These are phyloP conservation scores for Delonix regia DNA, from an alignment of 306 rosid species.

Conservation along the genomic window DNA sequence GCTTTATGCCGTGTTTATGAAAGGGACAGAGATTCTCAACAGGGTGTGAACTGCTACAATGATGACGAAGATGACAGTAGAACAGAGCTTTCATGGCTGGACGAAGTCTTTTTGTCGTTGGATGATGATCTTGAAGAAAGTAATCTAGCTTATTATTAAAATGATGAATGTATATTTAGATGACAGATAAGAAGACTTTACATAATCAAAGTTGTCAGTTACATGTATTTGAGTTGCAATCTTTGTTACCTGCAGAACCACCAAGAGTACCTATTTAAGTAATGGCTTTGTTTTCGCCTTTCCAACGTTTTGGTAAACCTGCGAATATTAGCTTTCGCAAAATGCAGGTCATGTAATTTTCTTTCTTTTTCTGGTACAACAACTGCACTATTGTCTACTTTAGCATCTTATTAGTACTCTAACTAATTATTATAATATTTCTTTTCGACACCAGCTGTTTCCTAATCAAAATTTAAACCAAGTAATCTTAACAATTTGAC, in stretches of 20 bases:
- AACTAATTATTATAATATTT: background rate
- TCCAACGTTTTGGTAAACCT: constrained; percentile 1
- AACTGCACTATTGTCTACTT: background rate
- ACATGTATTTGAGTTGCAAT: constrained; percentile 18
- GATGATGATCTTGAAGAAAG: constrained; percentile 53
- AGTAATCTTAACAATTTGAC: background rate
- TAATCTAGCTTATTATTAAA: constrained; percentile 21
- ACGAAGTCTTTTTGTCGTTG: constrained; percentile 46
- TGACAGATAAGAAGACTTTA: background rate
- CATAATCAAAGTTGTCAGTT: background rate
- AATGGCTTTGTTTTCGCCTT: constrained; percentile 7
- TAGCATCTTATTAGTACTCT: background rate
- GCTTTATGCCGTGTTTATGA: constrained; percentile 58
- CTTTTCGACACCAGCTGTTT: background rate
- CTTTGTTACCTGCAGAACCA: background rate
- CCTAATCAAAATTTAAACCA: background rate
- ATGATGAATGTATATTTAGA: background rate
- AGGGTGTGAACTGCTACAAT: constrained; percentile 30
- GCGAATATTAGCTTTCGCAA: constrained; percentile 25
- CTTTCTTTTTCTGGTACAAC: background rate
- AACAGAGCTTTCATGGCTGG: constrained; percentile 57
- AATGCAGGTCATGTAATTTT: constrained; percentile 13
- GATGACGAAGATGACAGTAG: constrained; percentile 47
- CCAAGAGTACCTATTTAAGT: constrained; percentile 6
- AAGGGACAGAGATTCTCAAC: constrained; percentile 35